Evolutionary conservation across 192 early-diverging fungal species (phyloP).

Genomic region (Podila minutissima): DNA sequence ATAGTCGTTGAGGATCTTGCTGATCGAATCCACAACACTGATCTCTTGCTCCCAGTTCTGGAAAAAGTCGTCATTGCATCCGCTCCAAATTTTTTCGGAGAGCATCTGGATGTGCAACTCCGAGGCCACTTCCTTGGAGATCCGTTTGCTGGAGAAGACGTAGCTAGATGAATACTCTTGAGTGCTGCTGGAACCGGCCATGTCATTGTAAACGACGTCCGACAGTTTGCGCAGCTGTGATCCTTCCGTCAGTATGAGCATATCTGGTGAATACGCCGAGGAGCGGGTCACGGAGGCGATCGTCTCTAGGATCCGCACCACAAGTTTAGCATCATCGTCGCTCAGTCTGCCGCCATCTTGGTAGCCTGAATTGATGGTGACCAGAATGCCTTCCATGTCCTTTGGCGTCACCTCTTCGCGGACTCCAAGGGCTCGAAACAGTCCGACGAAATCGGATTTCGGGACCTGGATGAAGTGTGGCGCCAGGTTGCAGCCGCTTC

Average conservation of each 20-base stretch:
- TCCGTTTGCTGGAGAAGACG: not conserved
- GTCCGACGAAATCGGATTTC: not conserved
- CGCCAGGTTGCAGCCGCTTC: not conserved
- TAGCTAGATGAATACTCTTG: not conserved
- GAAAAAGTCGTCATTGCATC: slow-evolving; percentile 3
- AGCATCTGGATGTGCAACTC: slow-evolving; percentile 18
- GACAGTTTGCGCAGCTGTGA: not conserved
- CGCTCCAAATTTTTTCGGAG: slow-evolving; percentile 9
- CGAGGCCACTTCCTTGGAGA: slow-evolving; percentile 1
- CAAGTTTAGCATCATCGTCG: slow-evolving; percentile 8
- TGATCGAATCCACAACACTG: slow-evolving; percentile 28
- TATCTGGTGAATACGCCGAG: not conserved
- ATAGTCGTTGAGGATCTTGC: slow-evolving; percentile 42
- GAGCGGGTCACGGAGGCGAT: not conserved
- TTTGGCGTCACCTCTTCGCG: not conserved
- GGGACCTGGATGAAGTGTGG: slow-evolving; percentile 21
- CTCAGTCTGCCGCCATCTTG: not conserved
- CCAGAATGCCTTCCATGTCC: slow-evolving; percentile 9
- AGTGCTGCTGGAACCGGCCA: not conserved
- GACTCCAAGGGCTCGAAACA: slow-evolving; percentile 25
- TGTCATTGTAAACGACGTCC: slow-evolving; percentile 31
- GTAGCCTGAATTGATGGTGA: not conserved
- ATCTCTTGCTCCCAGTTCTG: slow-evolving; percentile 25
- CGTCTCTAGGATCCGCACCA: not conserved
- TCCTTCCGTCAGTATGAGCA: slow-evolving; percentile 9